Evolutionary conservation across 2,329 filamentous ascomycete species (phyloP), one percentile per base, ranked within the genome.

Genomic region (Fusarium papillatum): DNA sequence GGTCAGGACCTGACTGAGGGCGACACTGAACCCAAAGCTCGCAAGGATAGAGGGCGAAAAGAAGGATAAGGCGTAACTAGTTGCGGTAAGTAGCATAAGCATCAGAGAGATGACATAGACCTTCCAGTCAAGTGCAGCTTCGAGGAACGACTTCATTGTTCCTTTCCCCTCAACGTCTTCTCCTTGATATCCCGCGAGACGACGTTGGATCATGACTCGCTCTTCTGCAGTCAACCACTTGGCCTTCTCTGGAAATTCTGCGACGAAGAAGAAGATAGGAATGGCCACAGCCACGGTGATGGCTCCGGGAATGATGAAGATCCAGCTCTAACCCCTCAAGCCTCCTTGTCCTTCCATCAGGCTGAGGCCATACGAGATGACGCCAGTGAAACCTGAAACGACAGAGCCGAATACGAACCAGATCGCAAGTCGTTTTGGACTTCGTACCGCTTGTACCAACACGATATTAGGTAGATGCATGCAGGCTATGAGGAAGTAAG

Each of bases 281-380:
- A 67, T 17, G 6, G 39, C 26, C 14, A 62, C 24, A 19, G n/a
- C 7, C 13, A 62, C n/a, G 5, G 65, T 67, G 26, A 67, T 9
- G 17, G 38, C 55, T 17, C 65, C 65, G 22, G 55, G 65, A 11
- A 67, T 38, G 10, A 67, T 61, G n/a, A 67, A 67, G 11, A 67
- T 34, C 65, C 65, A 67, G 7, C 55, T n/a, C 65, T 41, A 67
- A 17, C 55, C 55, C 7, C 41, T 19, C 14, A 61, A 10, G 9
- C 43, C 65, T 8, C 55, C 57, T 24, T 26, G 8, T 11, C 59
- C 59, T 24, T 62, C 59, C 59, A 62, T 62, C 7, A 39, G 59
- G 59, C 59, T 62, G n/a, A 62, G 26, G 14, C 36, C 36, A 26
- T 57, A 57, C 7, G 53, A 57, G 16, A 57, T 57, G 26, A 36